A percentile compares a stretch with the other conserved stretches of the same genome.
These are phyloP conservation scores for Aureobasidium sp. DNA, from an alignment of 2,329 filamentous ascomycete genomes.

Conservation along the genomic window DNA sequence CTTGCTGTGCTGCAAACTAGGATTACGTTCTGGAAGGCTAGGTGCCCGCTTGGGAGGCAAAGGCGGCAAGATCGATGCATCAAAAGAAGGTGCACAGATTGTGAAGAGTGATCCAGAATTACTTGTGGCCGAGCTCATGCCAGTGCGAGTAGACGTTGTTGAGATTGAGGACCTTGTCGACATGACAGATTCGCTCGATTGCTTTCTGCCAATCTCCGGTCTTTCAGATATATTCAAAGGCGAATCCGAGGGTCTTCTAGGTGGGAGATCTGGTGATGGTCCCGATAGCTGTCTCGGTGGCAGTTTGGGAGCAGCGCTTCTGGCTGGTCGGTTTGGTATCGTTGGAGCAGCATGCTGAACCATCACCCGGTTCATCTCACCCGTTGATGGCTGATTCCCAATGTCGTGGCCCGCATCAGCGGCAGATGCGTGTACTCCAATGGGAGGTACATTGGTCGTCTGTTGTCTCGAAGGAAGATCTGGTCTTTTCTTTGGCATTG, in stretches of 20 bases:
- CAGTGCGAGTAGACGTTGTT: constrained; percentile 51
- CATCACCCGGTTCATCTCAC: constrained; percentile 49
- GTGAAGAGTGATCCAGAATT: constrained; percentile 24
- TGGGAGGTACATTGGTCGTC: constrained; percentile 25
- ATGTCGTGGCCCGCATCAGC: constrained; percentile 27
- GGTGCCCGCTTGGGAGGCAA: constrained; percentile 57
- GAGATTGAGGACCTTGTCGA: constrained; percentile 58
- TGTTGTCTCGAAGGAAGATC: constrained; percentile 18
- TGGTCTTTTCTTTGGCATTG: constrained; percentile 23
- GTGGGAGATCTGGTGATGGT: constrained; percentile 29
- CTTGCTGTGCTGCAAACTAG: constrained; percentile 40
- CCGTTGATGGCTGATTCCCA: constrained; percentile 43
- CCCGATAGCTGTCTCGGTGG: constrained; percentile 51
- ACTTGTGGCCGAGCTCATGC: constrained; percentile 34
- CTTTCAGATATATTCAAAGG: constrained; percentile 16
- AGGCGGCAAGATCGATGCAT: constrained; percentile 59
- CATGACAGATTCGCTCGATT: constrained; percentile 57
- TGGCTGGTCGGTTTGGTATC: constrained; percentile 49
- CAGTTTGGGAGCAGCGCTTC: constrained; percentile 40
- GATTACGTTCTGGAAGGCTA: constrained; percentile 44
- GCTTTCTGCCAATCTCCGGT: constrained; percentile 37
- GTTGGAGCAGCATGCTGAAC: constrained; percentile 46
- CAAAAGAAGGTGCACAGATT: constrained; percentile 58
- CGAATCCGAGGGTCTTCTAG: constrained; percentile 21
- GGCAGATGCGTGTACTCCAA: constrained; percentile 13